Evolutionary conservation across 768 basidiomycete species (phyloP).

Genomic region (Tylopilus rubrobrunneus): DNA sequence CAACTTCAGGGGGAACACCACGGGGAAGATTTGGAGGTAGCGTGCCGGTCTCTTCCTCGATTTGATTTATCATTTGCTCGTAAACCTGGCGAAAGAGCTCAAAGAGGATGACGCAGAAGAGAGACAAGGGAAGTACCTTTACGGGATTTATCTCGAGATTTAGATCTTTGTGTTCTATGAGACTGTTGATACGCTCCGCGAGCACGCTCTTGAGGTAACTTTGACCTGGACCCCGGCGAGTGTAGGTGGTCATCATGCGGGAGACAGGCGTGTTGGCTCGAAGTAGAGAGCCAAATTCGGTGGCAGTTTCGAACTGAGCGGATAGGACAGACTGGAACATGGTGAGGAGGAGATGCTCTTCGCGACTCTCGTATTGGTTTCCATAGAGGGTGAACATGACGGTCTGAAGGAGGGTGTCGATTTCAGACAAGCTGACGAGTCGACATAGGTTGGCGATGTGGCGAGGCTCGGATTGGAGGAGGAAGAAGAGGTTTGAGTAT

Average conservation of each 20-base stretch:
- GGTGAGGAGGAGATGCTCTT: conserved; percentile 96
- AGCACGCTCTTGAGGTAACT: conserved; percentile 97
- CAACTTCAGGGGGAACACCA: conserved; percentile 92
- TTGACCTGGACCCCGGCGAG: conserved; percentile 96
- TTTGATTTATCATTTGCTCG: conserved; percentile 99
- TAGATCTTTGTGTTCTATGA: conserved; percentile 99
- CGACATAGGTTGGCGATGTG: conserved; percentile 96
- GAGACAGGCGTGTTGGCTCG: conserved; percentile 99
- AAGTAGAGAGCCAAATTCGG: conserved; percentile 97
- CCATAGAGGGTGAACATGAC: conserved; percentile 99
- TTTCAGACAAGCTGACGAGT: conserved; percentile 92
- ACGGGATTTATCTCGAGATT: conserved; percentile 99
- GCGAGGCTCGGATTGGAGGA: conserved; percentile 95
- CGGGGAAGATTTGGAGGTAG: conserved; percentile 89
- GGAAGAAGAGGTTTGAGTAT: conserved; percentile 98
- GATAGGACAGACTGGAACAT: conserved; percentile 99
- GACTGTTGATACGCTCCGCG: conserved; percentile 95
- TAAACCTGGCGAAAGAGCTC: conserved; percentile 64
- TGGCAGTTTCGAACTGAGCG: conserved; percentile 98
- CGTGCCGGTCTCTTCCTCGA: conserved; percentile 94
- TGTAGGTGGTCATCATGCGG: conserved; percentile 99
- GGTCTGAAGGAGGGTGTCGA: conserved; percentile 97
- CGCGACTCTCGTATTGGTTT: conserved; percentile 97
- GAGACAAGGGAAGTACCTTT: conserved; percentile 53
- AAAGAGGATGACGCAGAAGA: neutral